Percentiles rank a stretch among this genome's conserved stretches.
Evolutionary conservation across 2,329 filamentous ascomycete genomes (phyloP).

Genomic region (Fusarium sp.): DNA sequence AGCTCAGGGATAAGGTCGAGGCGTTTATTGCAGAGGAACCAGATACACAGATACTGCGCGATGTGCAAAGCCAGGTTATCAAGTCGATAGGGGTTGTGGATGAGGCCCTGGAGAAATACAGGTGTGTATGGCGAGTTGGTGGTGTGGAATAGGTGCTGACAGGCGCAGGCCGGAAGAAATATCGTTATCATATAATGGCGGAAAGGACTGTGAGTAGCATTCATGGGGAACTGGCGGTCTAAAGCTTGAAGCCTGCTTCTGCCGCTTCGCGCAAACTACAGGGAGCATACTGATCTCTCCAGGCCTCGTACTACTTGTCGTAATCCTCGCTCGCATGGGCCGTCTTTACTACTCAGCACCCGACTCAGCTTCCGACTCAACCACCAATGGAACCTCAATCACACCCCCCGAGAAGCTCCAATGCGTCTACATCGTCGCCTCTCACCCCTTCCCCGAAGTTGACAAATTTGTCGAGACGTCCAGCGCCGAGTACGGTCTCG

Average conservation of each 20-base stretch:
- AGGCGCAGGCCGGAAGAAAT: slow-evolving; percentile 77
- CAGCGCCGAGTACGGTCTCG: slow-evolving; percentile 77
- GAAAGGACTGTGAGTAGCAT: slow-evolving; percentile 78
- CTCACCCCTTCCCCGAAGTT: slow-evolving; percentile 86
- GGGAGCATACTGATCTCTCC: not conserved
- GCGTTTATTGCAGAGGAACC: slow-evolving; percentile 74
- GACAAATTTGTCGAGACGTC: slow-evolving; percentile 84
- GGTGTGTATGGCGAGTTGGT: slow-evolving; percentile 59
- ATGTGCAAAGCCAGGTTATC: slow-evolving; percentile 80
- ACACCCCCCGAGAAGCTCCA: slow-evolving; percentile 68
- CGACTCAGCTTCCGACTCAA: slow-evolving; percentile 38
- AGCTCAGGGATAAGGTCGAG: slow-evolving; percentile 71
- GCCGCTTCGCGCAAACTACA: fast-evolving
- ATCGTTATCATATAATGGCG: slow-evolving; percentile 95
- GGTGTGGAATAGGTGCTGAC: slow-evolving; percentile 25
- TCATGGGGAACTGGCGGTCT: fast-evolving
- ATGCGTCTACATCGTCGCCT: slow-evolving; percentile 89
- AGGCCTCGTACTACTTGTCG: slow-evolving; percentile 85
- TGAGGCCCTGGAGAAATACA: slow-evolving; percentile 81
- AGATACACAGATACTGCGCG: slow-evolving; percentile 67
- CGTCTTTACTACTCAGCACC: slow-evolving; percentile 52
- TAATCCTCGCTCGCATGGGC: slow-evolving; percentile 79
- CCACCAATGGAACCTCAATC: slow-evolving; percentile 40
- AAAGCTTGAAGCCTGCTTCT: not conserved
- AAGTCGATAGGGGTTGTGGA: slow-evolving; percentile 79